These are phyloP conservation scores for Acephala macrosclerotiorum DNA, from an alignment of 2,329 filamentous ascomycete species.

Conservation along the genomic window DNA sequence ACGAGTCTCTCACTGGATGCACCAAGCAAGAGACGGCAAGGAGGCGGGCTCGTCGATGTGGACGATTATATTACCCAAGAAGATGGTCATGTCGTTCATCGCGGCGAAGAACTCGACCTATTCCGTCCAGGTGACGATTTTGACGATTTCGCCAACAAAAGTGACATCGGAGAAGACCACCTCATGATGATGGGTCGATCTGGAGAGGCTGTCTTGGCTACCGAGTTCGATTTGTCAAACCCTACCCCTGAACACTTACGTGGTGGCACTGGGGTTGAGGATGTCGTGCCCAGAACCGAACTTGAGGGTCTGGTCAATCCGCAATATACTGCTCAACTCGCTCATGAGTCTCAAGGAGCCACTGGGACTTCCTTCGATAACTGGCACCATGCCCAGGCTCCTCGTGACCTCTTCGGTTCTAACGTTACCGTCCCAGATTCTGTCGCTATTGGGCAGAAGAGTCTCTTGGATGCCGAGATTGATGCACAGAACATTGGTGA, in stretches of 20 bases:
- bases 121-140: slow-evolving; percentile 38
- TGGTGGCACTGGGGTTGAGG: slow-evolving; percentile 37
- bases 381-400: not conserved
- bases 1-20: slow-evolving; percentile 24
- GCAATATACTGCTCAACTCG: slow-evolving; percentile 7
- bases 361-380: not conserved
- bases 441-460: not conserved
- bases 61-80: slow-evolving; percentile 42
- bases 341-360: not conserved
- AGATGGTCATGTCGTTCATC: slow-evolving; percentile 41
- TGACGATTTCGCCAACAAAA: slow-evolving; percentile 28
- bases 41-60: slow-evolving; percentile 7
- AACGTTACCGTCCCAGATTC: not conserved
- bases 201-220: slow-evolving; percentile 29
- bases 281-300: slow-evolving; percentile 34
- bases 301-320: slow-evolving; percentile 37
- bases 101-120: slow-evolving; percentile 44
- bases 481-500: not conserved
- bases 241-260: slow-evolving; percentile 18
- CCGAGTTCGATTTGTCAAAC: slow-evolving; percentile 21
- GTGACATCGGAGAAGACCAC: slow-evolving; percentile 29
- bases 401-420: not conserved
- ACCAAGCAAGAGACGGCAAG: slow-evolving; percentile 18
- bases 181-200: slow-evolving; percentile 20
- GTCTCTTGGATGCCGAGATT: not conserved